Percentiles rank a stretch among this genome's conserved stretches.
Conservation (phyloP, 176 grass and related monocot species). For the Zoysia japonica region DNA sequence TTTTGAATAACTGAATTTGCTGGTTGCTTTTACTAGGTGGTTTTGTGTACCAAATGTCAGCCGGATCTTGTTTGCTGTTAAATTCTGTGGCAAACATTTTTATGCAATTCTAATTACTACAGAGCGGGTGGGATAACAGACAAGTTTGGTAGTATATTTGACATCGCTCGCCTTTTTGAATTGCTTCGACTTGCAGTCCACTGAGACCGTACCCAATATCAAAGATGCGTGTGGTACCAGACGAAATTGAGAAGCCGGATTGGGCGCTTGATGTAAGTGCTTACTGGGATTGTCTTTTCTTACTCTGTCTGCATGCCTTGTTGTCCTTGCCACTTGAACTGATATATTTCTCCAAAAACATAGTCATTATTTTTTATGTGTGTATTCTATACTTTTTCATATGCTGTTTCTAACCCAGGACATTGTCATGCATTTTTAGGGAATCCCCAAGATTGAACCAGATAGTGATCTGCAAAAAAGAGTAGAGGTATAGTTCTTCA, state of each 20-base stretch:
- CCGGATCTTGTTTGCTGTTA: background rate
- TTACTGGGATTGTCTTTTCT: slow-evolving; percentile 18
- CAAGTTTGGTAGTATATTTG: background rate
- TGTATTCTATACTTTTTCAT: slow-evolving; percentile 17
- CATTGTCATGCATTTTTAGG: slow-evolving; percentile 47
- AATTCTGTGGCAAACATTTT: background rate
- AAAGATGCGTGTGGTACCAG: slow-evolving; percentile 62
- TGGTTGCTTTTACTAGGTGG: background rate
- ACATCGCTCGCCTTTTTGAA: slow-evolving; percentile 11
- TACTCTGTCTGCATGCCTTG: background rate
- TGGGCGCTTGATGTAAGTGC: slow-evolving; percentile 85
- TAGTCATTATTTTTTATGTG: background rate
- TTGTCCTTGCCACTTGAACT: slow-evolving; percentile 23
- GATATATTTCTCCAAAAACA: background rate
- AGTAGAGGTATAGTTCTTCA: slow-evolving; percentile 73
- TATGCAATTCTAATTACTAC: background rate
- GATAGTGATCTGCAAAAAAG: slow-evolving; percentile 91
- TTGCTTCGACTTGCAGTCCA: slow-evolving; percentile 51
- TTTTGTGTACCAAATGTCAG: background rate
- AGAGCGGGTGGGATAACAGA: background rate
- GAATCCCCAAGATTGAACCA: slow-evolving; percentile 89
- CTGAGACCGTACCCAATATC: slow-evolving; percentile 96
- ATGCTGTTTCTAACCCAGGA: slow-evolving; percentile 24
- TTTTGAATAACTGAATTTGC: background rate
- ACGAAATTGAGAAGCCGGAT: slow-evolving; percentile 84